Conservation (phyloP, 371 early-diverging fungal species). For the Enterocytospora artemiae region DNA sequence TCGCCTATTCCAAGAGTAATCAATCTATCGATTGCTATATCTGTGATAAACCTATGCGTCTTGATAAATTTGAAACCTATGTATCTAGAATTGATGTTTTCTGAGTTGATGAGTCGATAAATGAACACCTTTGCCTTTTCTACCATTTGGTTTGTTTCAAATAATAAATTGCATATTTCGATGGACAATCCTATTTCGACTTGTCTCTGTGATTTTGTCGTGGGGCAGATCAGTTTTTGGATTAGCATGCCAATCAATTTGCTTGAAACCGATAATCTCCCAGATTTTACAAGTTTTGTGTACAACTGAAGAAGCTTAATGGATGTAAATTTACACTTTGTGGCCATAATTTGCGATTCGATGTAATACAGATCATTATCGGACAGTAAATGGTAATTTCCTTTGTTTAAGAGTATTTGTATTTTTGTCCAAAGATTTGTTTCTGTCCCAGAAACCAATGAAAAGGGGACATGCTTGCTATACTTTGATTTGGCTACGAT, state of each 20-base stretch:
- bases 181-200: slow-evolving; percentile 29
- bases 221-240: slow-evolving; percentile 8
- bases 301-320: slow-evolving; percentile 33
- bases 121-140: slow-evolving; percentile 23
- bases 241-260: slow-evolving; percentile 8
- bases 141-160: neutral
- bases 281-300: neutral
- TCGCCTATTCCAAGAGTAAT: slow-evolving; percentile 16
- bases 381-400: neutral
- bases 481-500: slow-evolving; percentile 4
- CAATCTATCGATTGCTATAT: slow-evolving; percentile 19
- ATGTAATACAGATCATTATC: slow-evolving; percentile 38
- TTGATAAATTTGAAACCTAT: slow-evolving; percentile 29
- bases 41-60: slow-evolving; percentile 10
- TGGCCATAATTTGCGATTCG: neutral
- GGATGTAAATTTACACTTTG: slow-evolving; percentile 13
- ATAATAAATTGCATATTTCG: slow-evolving; percentile 17
- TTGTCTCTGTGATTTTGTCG: slow-evolving; percentile 2
- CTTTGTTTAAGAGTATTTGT: slow-evolving; percentile 34
- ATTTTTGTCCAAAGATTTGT: slow-evolving; percentile 18
- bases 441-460: neutral
- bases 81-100: slow-evolving; percentile 39
- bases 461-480: neutral
- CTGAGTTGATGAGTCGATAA: slow-evolving; percentile 30
- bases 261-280: neutral